Percentiles rank a stretch among this genome's conserved stretches.
Evolutionary conservation across 768 basidiomycete species (phyloP).

Genomic region (Lactarius sanguifluus): DNA sequence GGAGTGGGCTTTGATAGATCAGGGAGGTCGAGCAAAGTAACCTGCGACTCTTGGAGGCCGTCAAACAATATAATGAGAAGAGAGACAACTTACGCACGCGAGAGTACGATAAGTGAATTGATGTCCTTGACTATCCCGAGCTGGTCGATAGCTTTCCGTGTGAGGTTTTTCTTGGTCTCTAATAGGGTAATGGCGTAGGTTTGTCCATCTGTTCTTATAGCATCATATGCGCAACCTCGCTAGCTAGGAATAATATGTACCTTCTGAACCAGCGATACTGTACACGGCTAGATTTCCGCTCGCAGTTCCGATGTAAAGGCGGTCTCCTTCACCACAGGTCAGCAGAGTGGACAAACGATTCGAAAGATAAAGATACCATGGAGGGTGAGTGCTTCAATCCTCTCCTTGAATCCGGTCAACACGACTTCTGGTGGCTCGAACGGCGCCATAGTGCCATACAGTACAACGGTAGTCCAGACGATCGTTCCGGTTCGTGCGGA

Average conservation of each 20-base stretch:
- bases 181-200: slow-evolving; percentile 44
- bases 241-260: slow-evolving; percentile 35
- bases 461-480: no score
- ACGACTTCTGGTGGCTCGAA: slow-evolving; percentile 25
- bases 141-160: slow-evolving; percentile 79
- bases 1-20: slow-evolving; percentile 67
- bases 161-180: slow-evolving; percentile 65
- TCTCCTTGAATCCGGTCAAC: slow-evolving; percentile 27
- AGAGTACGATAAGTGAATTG: slow-evolving; percentile 81
- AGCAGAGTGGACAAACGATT: not conserved
- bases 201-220: slow-evolving; percentile 33
- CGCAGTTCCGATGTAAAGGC: slow-evolving; percentile 62
- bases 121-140: slow-evolving; percentile 81
- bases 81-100: slow-evolving; percentile 51
- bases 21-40: slow-evolving; percentile 77
- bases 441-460: slow-evolving; percentile 21
- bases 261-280: slow-evolving; percentile 40
- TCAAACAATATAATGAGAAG: slow-evolving; percentile 7
- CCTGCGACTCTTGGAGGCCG: slow-evolving; percentile 55
- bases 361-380: slow-evolving; percentile 18
- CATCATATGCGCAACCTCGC: not conserved
- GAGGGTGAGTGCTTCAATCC: slow-evolving; percentile 23
- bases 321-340: slow-evolving; percentile 41
- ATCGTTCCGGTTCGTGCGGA: not conserved
- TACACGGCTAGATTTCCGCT: slow-evolving; percentile 58